Conservation (phyloP, 805 yeast species). For the Hagleromyces aurorensis region DNA sequence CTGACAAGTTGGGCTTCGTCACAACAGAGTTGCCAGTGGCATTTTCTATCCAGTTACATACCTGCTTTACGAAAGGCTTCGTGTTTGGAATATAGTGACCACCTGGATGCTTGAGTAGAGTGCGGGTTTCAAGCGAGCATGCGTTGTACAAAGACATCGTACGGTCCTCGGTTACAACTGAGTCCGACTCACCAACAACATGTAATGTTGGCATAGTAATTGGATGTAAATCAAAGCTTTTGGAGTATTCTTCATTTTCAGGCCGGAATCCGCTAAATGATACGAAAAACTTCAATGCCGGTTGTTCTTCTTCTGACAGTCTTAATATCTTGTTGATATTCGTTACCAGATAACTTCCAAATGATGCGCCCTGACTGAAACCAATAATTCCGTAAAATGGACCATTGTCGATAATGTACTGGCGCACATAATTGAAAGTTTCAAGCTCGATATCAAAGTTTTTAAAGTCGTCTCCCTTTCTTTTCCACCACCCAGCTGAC, state of each 20-base stretch:
- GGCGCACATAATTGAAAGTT: slow-evolving; percentile 35
- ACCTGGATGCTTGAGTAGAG: slow-evolving; percentile 73
- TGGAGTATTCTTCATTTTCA: slow-evolving; percentile 20
- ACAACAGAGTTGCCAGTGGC: slow-evolving; percentile 2
- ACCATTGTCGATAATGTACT: slow-evolving; percentile 47
- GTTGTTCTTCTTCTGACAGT: slow-evolving; percentile 34
- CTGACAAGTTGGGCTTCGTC: slow-evolving; percentile 1
- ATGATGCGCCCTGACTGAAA: slow-evolving; percentile 89
- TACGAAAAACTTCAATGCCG: slow-evolving; percentile 57
- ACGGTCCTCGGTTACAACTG: slow-evolving; percentile 72
- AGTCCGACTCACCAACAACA: slow-evolving; percentile 79
- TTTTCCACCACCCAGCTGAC: slow-evolving; percentile 61
- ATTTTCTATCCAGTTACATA: slow-evolving; percentile 30
- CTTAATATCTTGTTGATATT: slow-evolving; percentile 40
- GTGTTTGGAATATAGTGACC: slow-evolving; percentile 95
- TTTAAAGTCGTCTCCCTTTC: slow-evolving; percentile 31
- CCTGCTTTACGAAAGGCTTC: slow-evolving; percentile 35
- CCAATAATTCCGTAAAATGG: slow-evolving; percentile 84
- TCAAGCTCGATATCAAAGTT: slow-evolving; percentile 25
- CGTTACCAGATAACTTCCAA: slow-evolving; percentile 56
- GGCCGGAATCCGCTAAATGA: slow-evolving; percentile 59
- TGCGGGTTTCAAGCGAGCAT: slow-evolving; percentile 37
- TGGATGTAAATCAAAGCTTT: slow-evolving; percentile 13
- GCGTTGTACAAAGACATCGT: slow-evolving; percentile 48
- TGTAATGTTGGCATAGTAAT: slow-evolving; percentile 46